Percentiles rank a stretch among this genome's conserved stretches.
phyloP scores from a whole-genome alignment of 169 alveolate species.

The Neospora caninum region DNA sequence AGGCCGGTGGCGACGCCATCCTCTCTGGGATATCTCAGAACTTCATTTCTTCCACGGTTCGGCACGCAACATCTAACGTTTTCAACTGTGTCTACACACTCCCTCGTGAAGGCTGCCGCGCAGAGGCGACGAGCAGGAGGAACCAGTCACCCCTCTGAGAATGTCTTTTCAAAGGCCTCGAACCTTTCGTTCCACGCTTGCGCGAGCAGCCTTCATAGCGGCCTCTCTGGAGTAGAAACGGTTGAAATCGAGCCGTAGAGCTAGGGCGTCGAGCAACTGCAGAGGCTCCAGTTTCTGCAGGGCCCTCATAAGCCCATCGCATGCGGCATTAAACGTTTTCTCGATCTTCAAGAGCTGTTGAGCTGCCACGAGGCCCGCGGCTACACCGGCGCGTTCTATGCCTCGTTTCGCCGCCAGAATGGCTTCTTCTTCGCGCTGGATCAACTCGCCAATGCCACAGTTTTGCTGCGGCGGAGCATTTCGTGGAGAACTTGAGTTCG shows the following conservation, averaged over 20 bases:
- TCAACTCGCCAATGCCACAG: neutral
- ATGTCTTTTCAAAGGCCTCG: too few species aligned
- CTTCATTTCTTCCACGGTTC: too few species aligned
- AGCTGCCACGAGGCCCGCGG: conserved; percentile 27
- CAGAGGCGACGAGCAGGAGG: too few species aligned
- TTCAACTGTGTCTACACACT: too few species aligned
- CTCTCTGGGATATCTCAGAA: too few species aligned
- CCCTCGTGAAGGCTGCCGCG: too few species aligned
- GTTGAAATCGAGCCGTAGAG: conserved; percentile 19
- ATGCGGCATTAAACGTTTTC: neutral
- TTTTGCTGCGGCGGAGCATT: neutral
- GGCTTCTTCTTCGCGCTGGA: neutral
- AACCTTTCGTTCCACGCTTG: neutral
- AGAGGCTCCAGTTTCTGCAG: conserved; percentile 32
- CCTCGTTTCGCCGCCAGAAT: conserved; percentile 31
- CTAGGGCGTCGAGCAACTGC: conserved; percentile 31
- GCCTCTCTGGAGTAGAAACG: neutral
- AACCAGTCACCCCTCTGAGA: too few species aligned
- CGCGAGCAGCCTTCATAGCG: neutral
- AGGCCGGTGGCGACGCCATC: too few species aligned
- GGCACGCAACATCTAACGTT: too few species aligned
- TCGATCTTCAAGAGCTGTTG: conserved; percentile 4
- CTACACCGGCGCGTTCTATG: neutral
- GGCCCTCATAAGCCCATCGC: neutral
- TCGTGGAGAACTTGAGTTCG: neutral